Evolutionary conservation across 495 filamentous ascomycete species (phyloP), one percentile per base, ranked within the genome.

Genomic region (Neurospora sp.): DNA sequence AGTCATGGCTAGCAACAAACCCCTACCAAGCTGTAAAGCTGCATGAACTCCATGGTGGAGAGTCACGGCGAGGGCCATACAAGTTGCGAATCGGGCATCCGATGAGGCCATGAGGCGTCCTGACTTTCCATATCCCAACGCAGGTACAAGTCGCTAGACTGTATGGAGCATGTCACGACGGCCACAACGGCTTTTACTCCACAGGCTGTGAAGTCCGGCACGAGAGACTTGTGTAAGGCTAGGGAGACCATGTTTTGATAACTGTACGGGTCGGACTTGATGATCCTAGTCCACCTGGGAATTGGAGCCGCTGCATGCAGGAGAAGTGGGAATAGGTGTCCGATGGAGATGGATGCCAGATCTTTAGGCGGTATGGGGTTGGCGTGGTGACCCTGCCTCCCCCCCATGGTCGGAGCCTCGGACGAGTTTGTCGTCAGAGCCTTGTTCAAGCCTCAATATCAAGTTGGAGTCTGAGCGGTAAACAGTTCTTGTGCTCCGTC

Each of bases 21-120:
- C 71, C 71, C 71, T 71, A 71, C 71, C 71, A 37, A 71, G 71
- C 71, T 71, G 71, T 44, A 70, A 70, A 31, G 69, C 22, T 40
- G 37, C 68, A 69, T 69, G 37, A 47, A 70, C 53, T 65, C 53
- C 53, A 45, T 31, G 20, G 39, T 35, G 39, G 22, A 31, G 39
- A 70, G 69, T 44, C 69, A 53, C 39, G 14, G 3, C 1, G 12
- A 35, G 27, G 53, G 27, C 53, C 27, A 65, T 65, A 65, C 53
- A 35, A 35, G 53, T 65, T 65, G 53, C 27, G 53, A 37, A 65
- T 35, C 53, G 27, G 53, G 27, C 53, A 65, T 65, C 53, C 53
- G 53, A 65, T 35, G 27, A 65, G 27, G 27, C 27, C 53, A 37
- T 65, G 53, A 31, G 27, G 47, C 47, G 47, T 59, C 47, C 10